Base-by-base conservation (phyloP, 495 filamentous ascomycete species). In the Mycothermus thermophilus region DNA sequence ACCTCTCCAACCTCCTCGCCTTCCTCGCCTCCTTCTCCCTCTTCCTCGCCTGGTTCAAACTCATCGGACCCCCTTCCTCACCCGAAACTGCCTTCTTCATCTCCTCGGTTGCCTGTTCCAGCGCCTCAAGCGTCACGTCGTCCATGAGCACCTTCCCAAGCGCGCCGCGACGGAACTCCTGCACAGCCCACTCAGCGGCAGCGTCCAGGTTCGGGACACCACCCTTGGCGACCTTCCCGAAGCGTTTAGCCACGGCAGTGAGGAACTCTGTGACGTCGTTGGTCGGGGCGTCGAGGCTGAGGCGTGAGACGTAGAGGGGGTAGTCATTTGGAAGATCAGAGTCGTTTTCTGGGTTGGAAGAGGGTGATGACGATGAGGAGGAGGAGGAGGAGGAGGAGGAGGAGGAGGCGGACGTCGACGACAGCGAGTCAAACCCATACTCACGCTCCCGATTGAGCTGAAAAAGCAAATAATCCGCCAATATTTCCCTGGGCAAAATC, bases 381-480 rank as follows among this genome's bases (percentile, higher is more conserved):
- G n/a, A n/a, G n/a, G n/a, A n/a, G n/a, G n/a, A n/a, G n/a, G n/a
- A n/a, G n/a, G n/a, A n/a, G n/a, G n/a, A n/a, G n/a, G n/a, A n/a
- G n/a, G n/a, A n/a, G n/a, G n/a, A n/a, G n/a, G n/a, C n/a, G n/a
- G n/a, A n/a, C n/a, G n/a, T n/a, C n/a, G n/a, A n/a, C n/a, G n/a
- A n/a, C n/a, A n/a, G n/a, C n/a, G n/a, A n/a, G n/a, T n/a, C n/a
- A n/a, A n/a, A n/a, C n/a, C n/a, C n/a, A n/a, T n/a, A n/a, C n/a
- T n/a, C n/a, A n/a, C n/a, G n/a, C n/a, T n/a, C 57, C 26, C 68
- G 47, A 44, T 97, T 97, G 20, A 97, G 60, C 27, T 75, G 74
- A 55, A 75, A 96, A 15, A 97, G 69, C 19, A 96, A 57, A 51
- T 92, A 97, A 48, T 97, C 90, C 8, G 82, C 86, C 14, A 96